Conservation (phyloP, 345 rosid genomes). For the Salix suchowensis region DNA sequence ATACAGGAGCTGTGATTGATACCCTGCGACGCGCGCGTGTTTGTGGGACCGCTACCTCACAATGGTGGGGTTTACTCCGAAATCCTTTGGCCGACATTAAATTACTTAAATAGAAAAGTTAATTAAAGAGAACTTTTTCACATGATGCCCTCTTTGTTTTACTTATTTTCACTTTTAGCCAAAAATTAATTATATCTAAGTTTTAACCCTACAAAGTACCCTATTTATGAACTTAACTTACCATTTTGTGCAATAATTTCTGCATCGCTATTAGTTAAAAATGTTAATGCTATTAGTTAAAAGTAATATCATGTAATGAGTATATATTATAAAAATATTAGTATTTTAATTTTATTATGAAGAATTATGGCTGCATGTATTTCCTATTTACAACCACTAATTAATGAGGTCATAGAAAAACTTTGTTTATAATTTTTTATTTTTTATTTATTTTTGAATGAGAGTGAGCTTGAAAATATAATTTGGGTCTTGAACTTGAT, state of each 20-base stretch:
- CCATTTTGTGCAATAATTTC: neutral
- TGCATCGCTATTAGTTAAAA: neutral
- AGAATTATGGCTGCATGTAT: no score
- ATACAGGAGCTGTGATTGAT: neutral
- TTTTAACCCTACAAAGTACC: neutral
- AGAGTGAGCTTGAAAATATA: neutral
- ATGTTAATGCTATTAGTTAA: no score
- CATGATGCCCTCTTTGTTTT: neutral
- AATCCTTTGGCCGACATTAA: constrained; percentile 40
- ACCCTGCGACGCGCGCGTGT: constrained; percentile 23
- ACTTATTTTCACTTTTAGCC: neutral
- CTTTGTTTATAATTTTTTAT: neutral
- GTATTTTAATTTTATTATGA: no score
- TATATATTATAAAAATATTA: no score
- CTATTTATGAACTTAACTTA: neutral
- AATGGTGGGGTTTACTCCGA: constrained; percentile 28
- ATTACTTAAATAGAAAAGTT: neutral
- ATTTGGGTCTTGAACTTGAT: neutral
- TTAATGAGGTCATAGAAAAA: neutral
- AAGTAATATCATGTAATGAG: no score
- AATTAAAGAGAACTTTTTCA: neutral
- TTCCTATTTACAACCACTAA: no score
- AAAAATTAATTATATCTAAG: neutral
- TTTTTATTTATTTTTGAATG: no score
- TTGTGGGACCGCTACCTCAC: constrained; percentile 13